Evolutionary conservation across 306 rosid genomes (phyloP), one percentile per base, ranked within the genome.

Genomic region (Hylodesmum podocarpum): DNA sequence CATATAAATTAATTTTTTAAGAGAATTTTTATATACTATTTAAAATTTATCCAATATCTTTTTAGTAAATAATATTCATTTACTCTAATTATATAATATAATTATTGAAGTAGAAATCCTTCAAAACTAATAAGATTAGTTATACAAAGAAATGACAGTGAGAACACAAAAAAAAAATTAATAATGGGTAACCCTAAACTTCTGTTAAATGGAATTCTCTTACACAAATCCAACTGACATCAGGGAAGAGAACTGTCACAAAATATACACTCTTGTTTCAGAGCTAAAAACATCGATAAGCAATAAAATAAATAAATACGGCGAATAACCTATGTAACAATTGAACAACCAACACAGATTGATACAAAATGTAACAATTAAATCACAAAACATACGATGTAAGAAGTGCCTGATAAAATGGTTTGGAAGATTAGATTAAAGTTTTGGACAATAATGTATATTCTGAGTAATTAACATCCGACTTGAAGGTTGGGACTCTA

Each of bases 381-480:
- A 62, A 40, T 24, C 9, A 62, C 34, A 49, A 44, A 58, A 54
- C 34, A 47, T 24, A n/a, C 19, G 12, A 34, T 6, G 69, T 29
- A 63, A 63, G 5, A 33, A 64, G 4, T 34, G 16, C 63, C 39
- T 18, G 59, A 37, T 51, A 19, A 18, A 67, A 67, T 33, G 78
- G 41, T 27, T 41, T 50, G 18, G 34, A 71, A 51, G 57, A 76
- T 49, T 15, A 25, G 51, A 39, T 24, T 58, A 16, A 62, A 64
- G 65, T 76, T 80, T 65, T 70, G 37, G 34, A 31, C 57, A 63
- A 41, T 41, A 47, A 53, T 70, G 39, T 31, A 22, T 34, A 37
- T 37, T 67, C 28, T 18, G 44, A 77, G 43, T 36, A 78, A 59
- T 8, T 67, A 73, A 53, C 69, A 73, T 73, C 63, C 27, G 5